Evolutionary conservation across 2,329 filamentous ascomycete genomes (phyloP).

Genomic region (Pochonia chlamydosporia): DNA sequence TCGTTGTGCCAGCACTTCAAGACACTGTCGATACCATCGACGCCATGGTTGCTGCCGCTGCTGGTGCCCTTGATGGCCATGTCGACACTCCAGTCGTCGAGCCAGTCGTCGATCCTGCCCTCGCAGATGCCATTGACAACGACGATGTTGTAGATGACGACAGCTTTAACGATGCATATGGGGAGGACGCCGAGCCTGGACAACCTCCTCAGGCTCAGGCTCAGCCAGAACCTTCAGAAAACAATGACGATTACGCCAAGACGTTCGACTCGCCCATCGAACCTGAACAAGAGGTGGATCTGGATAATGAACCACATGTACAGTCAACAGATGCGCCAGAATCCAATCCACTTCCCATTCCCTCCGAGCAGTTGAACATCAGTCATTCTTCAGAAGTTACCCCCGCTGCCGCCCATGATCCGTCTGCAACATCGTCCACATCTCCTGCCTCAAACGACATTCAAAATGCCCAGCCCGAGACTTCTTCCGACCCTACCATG

Average conservation of each 20-base stretch:
- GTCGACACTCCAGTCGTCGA: conserved; percentile 24
- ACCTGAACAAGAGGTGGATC: conserved; percentile 28
- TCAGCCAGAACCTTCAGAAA: conserved; percentile 24
- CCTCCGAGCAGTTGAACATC: conserved; percentile 30
- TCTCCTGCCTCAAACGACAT: conserved; percentile 16
- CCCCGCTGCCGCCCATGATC: conserved; percentile 25
- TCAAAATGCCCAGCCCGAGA: conserved; percentile 7
- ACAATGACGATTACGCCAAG: conserved; percentile 45
- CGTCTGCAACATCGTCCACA: conserved; percentile 17
- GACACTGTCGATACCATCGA: conserved; percentile 45
- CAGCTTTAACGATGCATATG: conserved; percentile 43
- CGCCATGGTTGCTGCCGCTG: conserved; percentile 36
- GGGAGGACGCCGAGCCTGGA: conserved; percentile 28
- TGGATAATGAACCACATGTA: conserved; percentile 35
- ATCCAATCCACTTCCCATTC: conserved; percentile 35
- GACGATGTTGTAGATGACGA: conserved; percentile 37
- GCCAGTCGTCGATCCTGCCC: conserved; percentile 19
- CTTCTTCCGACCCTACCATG: conserved; percentile 15
- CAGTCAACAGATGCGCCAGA: conserved; percentile 33
- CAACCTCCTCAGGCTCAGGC: conserved; percentile 14
- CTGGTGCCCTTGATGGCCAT: conserved; percentile 18
- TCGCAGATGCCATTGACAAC: conserved; percentile 28
- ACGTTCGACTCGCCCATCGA: conserved; percentile 43
- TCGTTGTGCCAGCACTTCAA: conserved; percentile 45
- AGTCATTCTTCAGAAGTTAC: conserved; percentile 23